Conservation (phyloP, 805 yeast genomes). For the Sugiyamaella boreocaroliniensis region DNA sequence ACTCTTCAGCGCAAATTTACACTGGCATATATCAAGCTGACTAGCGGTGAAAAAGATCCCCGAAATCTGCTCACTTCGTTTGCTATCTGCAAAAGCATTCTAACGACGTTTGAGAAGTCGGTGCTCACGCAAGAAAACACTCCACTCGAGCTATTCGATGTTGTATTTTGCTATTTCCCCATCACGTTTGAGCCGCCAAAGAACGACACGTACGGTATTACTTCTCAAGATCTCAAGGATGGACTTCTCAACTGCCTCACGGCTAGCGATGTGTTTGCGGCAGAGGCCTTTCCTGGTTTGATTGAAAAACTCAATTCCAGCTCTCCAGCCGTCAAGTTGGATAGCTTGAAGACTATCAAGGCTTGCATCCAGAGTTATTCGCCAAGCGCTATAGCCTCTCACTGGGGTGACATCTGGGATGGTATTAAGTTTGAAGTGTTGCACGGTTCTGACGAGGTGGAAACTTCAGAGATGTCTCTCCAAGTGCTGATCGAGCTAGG, state of each 20-base stretch:
- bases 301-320: conserved; percentile 38
- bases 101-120: conserved; percentile 30
- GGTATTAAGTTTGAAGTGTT: conserved; percentile 84
- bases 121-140: not conserved
- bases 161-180: conserved; percentile 91
- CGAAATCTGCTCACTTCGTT: conserved; percentile 72
- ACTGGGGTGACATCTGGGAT: conserved; percentile 78
- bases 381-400: conserved; percentile 41
- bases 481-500: conserved; percentile 42
- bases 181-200: conserved; percentile 88
- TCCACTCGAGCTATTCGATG: conserved; percentile 73
- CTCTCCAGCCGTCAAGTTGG: conserved; percentile 43
- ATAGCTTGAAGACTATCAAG: conserved; percentile 58
- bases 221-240: conserved; percentile 62
- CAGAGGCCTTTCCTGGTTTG: conserved; percentile 68
- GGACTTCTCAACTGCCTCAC: conserved; percentile 58
- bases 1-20: conserved; percentile 40
- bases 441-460: conserved; percentile 59
- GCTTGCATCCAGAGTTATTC: conserved; percentile 51
- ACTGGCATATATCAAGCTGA: conserved; percentile 55
- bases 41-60: conserved; percentile 93
- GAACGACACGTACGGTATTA: conserved; percentile 79
- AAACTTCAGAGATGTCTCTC: conserved; percentile 36
- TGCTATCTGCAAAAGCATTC: conserved; percentile 43
- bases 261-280: conserved; percentile 55